Percentiles rank a stretch among this genome's conserved stretches.
These are phyloP conservation scores for Saturnispora zaruensis DNA, from an alignment of 805 yeast genomes.

Conservation along the genomic window DNA sequence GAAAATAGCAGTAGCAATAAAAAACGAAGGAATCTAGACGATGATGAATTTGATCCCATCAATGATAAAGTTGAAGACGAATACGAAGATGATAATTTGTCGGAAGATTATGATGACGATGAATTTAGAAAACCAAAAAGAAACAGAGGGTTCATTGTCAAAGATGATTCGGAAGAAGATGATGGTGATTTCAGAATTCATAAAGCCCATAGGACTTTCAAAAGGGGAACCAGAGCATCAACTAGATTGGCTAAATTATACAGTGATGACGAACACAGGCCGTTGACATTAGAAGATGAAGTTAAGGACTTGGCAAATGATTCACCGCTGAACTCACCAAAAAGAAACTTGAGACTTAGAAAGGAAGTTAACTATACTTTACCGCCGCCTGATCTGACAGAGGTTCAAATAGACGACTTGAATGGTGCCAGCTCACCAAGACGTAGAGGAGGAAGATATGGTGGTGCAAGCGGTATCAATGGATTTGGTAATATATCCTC, in stretches of 20 bases:
- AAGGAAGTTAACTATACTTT: conserved; percentile 71
- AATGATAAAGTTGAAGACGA: conserved; percentile 1
- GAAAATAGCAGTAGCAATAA: conserved; percentile 2
- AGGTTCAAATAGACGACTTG: conserved; percentile 26
- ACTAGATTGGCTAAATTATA: conserved; percentile 15
- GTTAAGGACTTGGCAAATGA: conserved; percentile 52
- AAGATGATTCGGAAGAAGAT: conserved; percentile 14
- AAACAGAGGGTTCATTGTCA: conserved; percentile 12
- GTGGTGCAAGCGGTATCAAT: conserved; percentile 10
- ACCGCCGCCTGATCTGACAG: conserved; percentile 67
- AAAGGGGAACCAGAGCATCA: conserved; percentile 9
- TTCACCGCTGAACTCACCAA: conserved; percentile 42
- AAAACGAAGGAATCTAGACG: conserved; percentile 5
- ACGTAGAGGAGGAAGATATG: conserved; percentile 21
- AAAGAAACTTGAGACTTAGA: conserved; percentile 51
- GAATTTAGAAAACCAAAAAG: conserved; percentile 8
- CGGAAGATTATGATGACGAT: conserved; percentile 5
- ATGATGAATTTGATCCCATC: conserved; percentile 5
- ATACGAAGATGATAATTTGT: conserved; percentile 9
- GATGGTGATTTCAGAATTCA: background rate
- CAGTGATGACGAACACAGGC: conserved; percentile 11
- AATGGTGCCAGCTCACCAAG: conserved; percentile 22
- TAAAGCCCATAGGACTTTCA: background rate
- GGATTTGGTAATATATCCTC: conserved; percentile 24
- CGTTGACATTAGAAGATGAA: conserved; percentile 50